Percentiles rank a stretch among this genome's conserved stretches.
Conservation (phyloP, 2,329 filamentous ascomycete species). For the Sporothrix globosa region DNA sequence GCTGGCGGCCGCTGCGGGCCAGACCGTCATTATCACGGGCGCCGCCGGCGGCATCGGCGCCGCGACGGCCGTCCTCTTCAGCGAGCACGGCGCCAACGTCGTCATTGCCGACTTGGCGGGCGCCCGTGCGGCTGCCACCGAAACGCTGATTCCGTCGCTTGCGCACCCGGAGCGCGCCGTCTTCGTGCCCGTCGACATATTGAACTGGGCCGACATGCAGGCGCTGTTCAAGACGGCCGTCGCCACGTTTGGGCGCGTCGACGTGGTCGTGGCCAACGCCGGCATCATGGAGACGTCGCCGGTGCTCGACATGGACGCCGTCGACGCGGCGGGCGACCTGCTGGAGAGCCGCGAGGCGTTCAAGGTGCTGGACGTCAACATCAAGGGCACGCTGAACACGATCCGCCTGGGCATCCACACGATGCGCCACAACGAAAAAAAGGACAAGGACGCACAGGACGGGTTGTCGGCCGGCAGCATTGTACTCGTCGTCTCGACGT, state of each 20-base stretch:
- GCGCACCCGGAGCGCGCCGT: slow-evolving; percentile 41
- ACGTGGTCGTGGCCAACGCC: slow-evolving; percentile 50
- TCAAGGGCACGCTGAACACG: slow-evolving; percentile 51
- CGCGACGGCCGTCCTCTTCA: slow-evolving; percentile 22
- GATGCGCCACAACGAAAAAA: slow-evolving; percentile 40
- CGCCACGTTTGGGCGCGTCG: slow-evolving; percentile 43
- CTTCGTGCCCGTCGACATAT: slow-evolving; percentile 46
- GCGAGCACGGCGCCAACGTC: slow-evolving; percentile 27
- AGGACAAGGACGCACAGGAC: background rate
- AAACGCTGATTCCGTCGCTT: slow-evolving; percentile 41
- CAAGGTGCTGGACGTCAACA: slow-evolving; percentile 48
- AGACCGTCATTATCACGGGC: slow-evolving; percentile 38
- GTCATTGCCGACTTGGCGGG: slow-evolving; percentile 44
- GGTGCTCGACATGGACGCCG: slow-evolving; percentile 39
- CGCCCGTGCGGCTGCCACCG: slow-evolving; percentile 37
- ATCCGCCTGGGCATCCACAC: slow-evolving; percentile 26
- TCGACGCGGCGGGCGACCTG: slow-evolving; percentile 37
- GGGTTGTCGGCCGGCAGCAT: slow-evolving; percentile 45
- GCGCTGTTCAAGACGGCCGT: slow-evolving; percentile 43
- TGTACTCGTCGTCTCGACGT: slow-evolving; percentile 48
- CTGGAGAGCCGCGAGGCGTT: slow-evolving; percentile 39
- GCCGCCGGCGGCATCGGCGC: slow-evolving; percentile 29
- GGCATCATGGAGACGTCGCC: slow-evolving; percentile 44
- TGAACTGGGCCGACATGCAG: slow-evolving; percentile 45
- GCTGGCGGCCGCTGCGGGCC: slow-evolving; percentile 36